Evolutionary conservation across 257 asterid species (phyloP).

Genomic region (Capsicum chinense): DNA sequence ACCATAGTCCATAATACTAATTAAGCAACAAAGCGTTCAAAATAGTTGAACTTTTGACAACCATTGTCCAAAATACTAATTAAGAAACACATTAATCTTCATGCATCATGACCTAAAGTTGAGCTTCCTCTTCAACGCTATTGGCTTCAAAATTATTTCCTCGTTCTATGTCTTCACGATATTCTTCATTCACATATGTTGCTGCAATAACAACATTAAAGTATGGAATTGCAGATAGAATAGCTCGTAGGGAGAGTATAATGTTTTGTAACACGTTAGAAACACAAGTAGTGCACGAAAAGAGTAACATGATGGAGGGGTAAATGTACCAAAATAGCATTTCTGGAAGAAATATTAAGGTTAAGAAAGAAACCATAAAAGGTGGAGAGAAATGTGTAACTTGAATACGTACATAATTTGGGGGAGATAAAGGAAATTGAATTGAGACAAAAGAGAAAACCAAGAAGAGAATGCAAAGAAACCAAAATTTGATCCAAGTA

Average conservation of each 20-base stretch:
- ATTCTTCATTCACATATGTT: background rate
- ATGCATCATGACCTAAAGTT: too few relatives aligned
- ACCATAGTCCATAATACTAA: too few relatives aligned
- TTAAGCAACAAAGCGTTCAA: too few relatives aligned
- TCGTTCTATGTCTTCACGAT: background rate
- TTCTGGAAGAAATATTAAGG: slow-evolving; percentile 36
- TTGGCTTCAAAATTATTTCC: background rate
- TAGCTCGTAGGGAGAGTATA: background rate
- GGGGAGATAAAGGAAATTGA: slow-evolving; percentile 23
- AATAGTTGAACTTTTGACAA: too few relatives aligned
- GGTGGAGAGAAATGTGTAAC: slow-evolving; percentile 33
- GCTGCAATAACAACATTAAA: background rate
- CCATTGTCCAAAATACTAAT: too few relatives aligned
- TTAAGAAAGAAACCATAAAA: slow-evolving; percentile 31
- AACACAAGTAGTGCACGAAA: slow-evolving; percentile 23
- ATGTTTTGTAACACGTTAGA: slow-evolving; percentile 5
- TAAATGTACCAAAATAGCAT: slow-evolving; percentile 39
- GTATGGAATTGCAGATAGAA: background rate
- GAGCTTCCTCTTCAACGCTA: background rate
- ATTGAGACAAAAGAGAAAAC: slow-evolving; percentile 31
- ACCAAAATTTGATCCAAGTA: slow-evolving; percentile 34
- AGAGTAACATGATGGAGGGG: slow-evolving; percentile 32
- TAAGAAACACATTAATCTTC: too few relatives aligned
- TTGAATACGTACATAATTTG: slow-evolving; percentile 27
- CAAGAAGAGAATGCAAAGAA: slow-evolving; percentile 31